Conservation (phyloP, 2,329 filamentous ascomycete genomes). For the Aspergillus sp. region DNA sequence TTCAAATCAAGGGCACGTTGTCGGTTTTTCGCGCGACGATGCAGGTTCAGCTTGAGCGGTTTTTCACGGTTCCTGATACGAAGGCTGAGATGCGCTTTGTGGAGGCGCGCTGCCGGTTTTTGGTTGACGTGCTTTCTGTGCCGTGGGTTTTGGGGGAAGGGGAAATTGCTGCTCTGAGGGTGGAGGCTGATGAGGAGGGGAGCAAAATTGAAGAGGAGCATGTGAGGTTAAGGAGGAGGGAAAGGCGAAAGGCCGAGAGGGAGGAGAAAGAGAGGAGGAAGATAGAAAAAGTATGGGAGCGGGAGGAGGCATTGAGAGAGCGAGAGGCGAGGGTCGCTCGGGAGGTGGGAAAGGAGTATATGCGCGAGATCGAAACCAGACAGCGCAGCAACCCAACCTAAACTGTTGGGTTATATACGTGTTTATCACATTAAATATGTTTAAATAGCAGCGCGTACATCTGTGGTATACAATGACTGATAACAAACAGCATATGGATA, state of each 20-base stretch:
- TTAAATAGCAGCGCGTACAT: neutral
- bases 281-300: constrained; percentile 36
- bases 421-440: neutral
- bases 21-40: constrained; percentile 50
- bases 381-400: constrained; percentile 5
- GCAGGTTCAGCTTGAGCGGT: constrained; percentile 57
- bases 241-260: constrained; percentile 28
- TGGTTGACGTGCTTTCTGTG: constrained; percentile 49
- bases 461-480: neutral
- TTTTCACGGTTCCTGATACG: constrained; percentile 51
- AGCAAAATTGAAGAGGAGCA: constrained; percentile 39
- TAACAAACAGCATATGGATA: constrained; percentile 7
- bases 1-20: constrained; percentile 60
- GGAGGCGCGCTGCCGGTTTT: constrained; percentile 51
- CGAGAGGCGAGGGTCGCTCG: constrained; percentile 32
- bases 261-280: constrained; percentile 34
- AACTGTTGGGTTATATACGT: neutral
- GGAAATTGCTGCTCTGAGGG: constrained; percentile 45
- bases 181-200: constrained; percentile 42
- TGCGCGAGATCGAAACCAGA: constrained; percentile 19
- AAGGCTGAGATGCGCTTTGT: constrained; percentile 56
- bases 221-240: constrained; percentile 32
- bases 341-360: constrained; percentile 29
- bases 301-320: constrained; percentile 42
- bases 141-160: constrained; percentile 54